These are phyloP conservation scores for Aspergillus amoenus DNA, from an alignment of 2,329 filamentous ascomycete genomes.

Conservation along the genomic window DNA sequence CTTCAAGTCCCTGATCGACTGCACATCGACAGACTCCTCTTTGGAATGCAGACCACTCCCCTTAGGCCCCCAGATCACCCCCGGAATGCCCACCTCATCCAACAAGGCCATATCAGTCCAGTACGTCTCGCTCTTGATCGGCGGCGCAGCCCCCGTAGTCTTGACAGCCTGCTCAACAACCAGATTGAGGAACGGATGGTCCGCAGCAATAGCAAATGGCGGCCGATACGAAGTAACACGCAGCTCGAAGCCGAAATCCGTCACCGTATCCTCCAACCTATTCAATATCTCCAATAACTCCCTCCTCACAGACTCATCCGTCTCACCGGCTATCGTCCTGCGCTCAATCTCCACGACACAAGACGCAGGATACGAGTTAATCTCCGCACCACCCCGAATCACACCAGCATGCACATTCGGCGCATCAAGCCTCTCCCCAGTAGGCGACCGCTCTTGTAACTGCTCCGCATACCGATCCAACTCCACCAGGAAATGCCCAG, in stretches of 20 bases:
- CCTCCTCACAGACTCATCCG: neutral
- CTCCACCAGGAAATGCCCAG: neutral
- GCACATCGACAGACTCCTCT: neutral
- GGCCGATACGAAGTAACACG: neutral
- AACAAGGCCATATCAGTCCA: neutral
- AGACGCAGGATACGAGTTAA: neutral
- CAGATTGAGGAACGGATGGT: neutral
- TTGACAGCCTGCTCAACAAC: neutral
- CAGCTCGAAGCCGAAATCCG: neutral
- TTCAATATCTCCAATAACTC: neutral
- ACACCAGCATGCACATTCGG: neutral
- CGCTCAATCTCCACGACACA: neutral
- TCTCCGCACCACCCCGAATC: neutral
- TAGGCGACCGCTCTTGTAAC: neutral
- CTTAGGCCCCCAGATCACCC: neutral
- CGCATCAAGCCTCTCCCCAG: neutral
- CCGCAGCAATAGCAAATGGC: neutral
- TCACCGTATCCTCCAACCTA: neutral
- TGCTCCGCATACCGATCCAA: neutral
- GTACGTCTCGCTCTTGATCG: neutral
- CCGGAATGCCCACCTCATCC: neutral
- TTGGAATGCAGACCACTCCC: neutral
- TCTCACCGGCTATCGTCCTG: neutral
- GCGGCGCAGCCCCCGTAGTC: neutral
- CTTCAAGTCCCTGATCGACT: neutral